Evolutionary conservation across 768 basidiomycete species (phyloP).

Genomic region (Hygrocybe punicea): DNA sequence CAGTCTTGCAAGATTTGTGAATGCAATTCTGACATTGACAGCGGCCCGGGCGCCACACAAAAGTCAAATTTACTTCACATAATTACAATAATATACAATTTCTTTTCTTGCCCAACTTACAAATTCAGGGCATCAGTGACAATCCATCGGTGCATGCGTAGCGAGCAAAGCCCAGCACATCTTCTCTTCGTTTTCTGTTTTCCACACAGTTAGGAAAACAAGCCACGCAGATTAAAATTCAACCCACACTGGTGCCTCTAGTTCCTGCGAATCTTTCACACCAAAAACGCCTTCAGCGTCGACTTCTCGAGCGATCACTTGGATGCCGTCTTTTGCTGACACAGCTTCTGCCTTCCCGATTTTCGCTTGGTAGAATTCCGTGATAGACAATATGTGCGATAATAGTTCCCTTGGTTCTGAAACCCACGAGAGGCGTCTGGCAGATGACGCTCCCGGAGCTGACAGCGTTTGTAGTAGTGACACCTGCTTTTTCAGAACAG

Average conservation of each 20-base stretch:
- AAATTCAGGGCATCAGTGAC: conserved; percentile 49
- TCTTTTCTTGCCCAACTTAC: too few relatives aligned
- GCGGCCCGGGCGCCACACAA: too few relatives aligned
- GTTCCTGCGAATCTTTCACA: conserved; percentile 24
- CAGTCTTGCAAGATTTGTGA: not conserved
- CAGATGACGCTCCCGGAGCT: conserved; percentile 26
- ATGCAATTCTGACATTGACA: not conserved
- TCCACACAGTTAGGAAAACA: conserved; percentile 21
- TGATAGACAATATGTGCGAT: conserved; percentile 40
- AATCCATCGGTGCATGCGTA: conserved; percentile 55
- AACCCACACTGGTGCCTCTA: conserved; percentile 47
- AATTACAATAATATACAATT: too few relatives aligned
- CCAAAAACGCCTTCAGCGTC: conserved; percentile 58
- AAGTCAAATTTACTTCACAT: too few relatives aligned
- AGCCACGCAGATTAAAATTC: conserved; percentile 17
- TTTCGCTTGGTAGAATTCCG: conserved; percentile 55
- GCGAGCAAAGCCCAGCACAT: conserved; percentile 53
- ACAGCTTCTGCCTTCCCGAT: conserved; percentile 41
- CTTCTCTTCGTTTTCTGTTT: conserved; percentile 43
- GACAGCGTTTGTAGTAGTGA: conserved; percentile 43
- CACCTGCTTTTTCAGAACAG: conserved; percentile 47
- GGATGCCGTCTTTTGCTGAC: conserved; percentile 55
- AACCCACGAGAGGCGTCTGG: conserved; percentile 21
- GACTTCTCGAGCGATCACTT: conserved; percentile 55
- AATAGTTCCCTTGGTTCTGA: conserved; percentile 40